These are phyloP conservation scores for Rhododendron kiyosumense DNA, from an alignment of 148 eudicot genomes.

Conservation along the genomic window DNA sequence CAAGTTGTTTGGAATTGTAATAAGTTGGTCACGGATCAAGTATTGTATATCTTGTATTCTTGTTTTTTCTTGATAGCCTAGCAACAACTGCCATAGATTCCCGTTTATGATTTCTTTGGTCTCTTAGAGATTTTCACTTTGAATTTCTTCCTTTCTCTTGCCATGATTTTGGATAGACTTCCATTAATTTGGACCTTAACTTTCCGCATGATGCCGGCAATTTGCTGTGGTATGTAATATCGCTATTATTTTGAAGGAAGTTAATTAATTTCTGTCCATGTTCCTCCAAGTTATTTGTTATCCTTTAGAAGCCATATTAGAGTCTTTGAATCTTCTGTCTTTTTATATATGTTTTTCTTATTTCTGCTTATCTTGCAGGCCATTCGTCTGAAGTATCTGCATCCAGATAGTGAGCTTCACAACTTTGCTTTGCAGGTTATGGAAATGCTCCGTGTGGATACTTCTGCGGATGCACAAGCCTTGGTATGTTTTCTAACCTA, in stretches of 20 bases:
- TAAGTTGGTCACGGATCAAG: not conserved
- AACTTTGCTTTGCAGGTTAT: slow-evolving; percentile 67
- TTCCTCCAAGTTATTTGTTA: slow-evolving; percentile 1
- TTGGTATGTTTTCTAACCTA: slow-evolving; percentile 46
- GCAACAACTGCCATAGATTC: not conserved
- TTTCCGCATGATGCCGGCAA: not conserved
- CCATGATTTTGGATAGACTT: not conserved
- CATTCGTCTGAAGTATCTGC: slow-evolving; percentile 73
- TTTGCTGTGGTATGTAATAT: not conserved
- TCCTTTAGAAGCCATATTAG: not conserved
- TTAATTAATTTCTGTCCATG: not conserved
- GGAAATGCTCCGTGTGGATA: slow-evolving; percentile 77
- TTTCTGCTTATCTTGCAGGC: slow-evolving; percentile 46
- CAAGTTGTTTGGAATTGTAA: not conserved
- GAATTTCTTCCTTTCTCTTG: not conserved
- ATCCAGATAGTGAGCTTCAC: slow-evolving; percentile 87
- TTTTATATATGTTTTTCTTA: slow-evolving; percentile 6
- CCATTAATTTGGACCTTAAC: not conserved
- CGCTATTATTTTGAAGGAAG: not conserved
- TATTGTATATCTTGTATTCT: not conserved
- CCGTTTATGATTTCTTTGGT: not conserved
- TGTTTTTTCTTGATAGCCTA: not conserved
- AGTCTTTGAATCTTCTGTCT: not conserved
- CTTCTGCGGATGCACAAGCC: slow-evolving; percentile 82
- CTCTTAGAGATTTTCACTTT: not conserved